phyloP scores from a whole-genome alignment of 2,329 filamentous ascomycete genomes.

The Achaetomium macrosporum region DNA sequence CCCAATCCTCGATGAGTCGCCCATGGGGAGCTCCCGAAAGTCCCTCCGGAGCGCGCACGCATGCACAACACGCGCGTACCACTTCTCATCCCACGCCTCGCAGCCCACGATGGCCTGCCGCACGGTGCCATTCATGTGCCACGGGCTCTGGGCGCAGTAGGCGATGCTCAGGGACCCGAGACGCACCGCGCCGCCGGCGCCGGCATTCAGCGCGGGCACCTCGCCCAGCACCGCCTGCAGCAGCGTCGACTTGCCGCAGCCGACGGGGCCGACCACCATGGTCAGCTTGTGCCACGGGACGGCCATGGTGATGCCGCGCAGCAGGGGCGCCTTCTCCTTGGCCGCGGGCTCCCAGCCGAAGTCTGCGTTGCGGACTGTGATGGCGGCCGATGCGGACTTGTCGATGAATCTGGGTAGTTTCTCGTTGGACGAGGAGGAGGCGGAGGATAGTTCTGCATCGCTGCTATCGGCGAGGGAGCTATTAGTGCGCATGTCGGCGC shows the following conservation, averaged over 20 bases:
- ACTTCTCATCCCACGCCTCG: slow-evolving; percentile 23
- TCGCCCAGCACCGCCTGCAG: slow-evolving; percentile 37
- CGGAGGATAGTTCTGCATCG: too few species aligned
- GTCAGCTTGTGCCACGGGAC: slow-evolving; percentile 23
- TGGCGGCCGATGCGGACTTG: slow-evolving; percentile 13
- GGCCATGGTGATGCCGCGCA: slow-evolving; percentile 11
- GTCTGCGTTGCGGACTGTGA: slow-evolving; percentile 10
- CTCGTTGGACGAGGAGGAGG: neutral
- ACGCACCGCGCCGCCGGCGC: slow-evolving; percentile 24
- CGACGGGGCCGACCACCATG: slow-evolving; percentile 38
- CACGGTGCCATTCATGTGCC: slow-evolving; percentile 38
- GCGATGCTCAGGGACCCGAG: slow-evolving; percentile 28
- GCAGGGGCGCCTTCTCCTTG: slow-evolving; percentile 16
- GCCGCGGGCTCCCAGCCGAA: slow-evolving; percentile 21
- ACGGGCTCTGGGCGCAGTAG: slow-evolving; percentile 41
- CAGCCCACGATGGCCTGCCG: slow-evolving; percentile 35
- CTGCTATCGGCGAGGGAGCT: too few species aligned
- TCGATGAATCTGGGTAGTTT: slow-evolving; percentile 1
- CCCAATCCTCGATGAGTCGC: slow-evolving; percentile 26
- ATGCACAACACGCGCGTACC: slow-evolving; percentile 26
- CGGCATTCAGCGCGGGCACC: slow-evolving; percentile 14
- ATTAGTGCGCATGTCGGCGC: slow-evolving; percentile 16
- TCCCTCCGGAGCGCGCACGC: slow-evolving; percentile 28
- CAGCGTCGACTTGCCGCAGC: slow-evolving; percentile 39
- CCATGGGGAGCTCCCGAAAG: slow-evolving; percentile 21